phyloP scores from a whole-genome alignment of 208 protist species.

The Entamoeba moshkovskii region DNA sequence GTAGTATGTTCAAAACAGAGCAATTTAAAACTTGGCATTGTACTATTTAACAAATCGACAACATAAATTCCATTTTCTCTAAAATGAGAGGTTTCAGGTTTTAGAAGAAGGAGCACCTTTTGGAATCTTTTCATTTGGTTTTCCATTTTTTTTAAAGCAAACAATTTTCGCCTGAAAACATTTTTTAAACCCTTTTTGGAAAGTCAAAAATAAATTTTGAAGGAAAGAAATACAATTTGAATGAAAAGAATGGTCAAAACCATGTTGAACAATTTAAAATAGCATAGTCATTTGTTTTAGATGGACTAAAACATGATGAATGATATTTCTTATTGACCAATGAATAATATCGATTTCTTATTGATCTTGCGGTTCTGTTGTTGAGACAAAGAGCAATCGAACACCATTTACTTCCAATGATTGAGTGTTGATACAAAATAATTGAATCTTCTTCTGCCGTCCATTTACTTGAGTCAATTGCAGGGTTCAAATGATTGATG shows the following conservation, averaged over 20 bases:
- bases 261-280: too few species aligned
- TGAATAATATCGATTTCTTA: background rate
- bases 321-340: background rate
- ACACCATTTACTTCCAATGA: background rate
- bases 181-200: too few species aligned
- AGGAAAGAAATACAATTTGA: too few species aligned
- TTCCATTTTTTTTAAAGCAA: background rate
- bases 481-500: background rate
- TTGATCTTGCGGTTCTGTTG: background rate
- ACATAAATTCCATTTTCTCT: background rate
- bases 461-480: background rate
- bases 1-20: background rate
- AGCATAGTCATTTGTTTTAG: too few species aligned
- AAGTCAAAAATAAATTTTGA: too few species aligned
- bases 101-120: background rate
- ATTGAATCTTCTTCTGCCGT: background rate
- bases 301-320: background rate
- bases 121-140: background rate
- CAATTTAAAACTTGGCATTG: background rate
- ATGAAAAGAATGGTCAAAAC: too few species aligned
- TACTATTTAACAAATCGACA: background rate
- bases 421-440: background rate
- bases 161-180: too few species aligned
- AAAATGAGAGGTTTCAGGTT: background rate
- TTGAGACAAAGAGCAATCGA: background rate